Conservation (phyloP, 2,329 filamentous ascomycete genomes). For the Sclerotinia nivalis region DNA sequence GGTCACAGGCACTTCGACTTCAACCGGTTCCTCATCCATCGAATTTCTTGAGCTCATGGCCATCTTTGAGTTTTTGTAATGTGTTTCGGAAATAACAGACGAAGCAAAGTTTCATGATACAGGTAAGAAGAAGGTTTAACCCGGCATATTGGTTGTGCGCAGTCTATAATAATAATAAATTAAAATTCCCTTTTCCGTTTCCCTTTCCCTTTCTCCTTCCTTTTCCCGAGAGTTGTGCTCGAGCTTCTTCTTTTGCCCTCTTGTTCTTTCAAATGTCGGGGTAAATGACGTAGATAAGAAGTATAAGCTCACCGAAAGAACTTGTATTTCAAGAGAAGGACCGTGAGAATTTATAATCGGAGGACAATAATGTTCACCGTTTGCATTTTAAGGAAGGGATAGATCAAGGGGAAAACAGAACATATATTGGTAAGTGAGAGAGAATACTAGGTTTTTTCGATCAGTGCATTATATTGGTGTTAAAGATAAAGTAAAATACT, state of each 20-base stretch:
- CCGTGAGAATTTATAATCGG: background rate
- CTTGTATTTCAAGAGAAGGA: background rate
- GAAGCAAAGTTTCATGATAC: constrained; percentile 11
- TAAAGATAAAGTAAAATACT: background rate
- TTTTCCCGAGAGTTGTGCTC: background rate
- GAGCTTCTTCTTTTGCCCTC: constrained; percentile 1
- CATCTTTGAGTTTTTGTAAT: constrained; percentile 10
- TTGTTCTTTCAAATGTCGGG: constrained; percentile 5
- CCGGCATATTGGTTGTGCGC: constrained; percentile 22
- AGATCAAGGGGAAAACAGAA: background rate
- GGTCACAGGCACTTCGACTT: constrained; percentile 27
- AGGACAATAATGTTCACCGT: background rate
- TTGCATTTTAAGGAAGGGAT: background rate
- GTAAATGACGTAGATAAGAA: constrained; percentile 19
- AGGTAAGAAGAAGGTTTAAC: background rate
- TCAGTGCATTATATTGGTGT: background rate
- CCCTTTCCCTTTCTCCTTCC: background rate
- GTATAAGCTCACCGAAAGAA: constrained; percentile 2
- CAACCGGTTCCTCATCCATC: constrained; percentile 14
- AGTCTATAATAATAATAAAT: too few relatives aligned
- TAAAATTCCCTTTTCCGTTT: background rate
- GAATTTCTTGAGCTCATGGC: constrained; percentile 31
- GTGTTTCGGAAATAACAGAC: background rate
- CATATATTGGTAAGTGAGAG: background rate
- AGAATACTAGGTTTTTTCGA: background rate